These are phyloP conservation scores for Oryza nivara DNA, from an alignment of 176 grass and related monocot species.

Conservation along the genomic window DNA sequence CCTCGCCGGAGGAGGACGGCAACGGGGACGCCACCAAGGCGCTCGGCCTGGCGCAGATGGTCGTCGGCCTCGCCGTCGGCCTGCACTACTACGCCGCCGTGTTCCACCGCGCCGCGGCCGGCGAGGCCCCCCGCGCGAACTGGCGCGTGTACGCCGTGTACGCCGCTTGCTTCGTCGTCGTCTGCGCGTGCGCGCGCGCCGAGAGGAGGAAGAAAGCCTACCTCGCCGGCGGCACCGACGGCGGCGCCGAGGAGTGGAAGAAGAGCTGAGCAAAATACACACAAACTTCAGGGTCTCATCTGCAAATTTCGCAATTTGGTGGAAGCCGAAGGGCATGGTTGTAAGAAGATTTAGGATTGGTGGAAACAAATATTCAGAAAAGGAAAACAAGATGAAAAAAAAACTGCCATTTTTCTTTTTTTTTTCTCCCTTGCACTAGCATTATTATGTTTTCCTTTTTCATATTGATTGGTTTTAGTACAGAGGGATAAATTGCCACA, in stretches of 20 bases:
- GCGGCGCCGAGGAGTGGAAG: slow-evolving; percentile 80
- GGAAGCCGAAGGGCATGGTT: slow-evolving; percentile 35
- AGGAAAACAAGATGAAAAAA: neutral
- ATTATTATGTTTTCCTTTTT: neutral
- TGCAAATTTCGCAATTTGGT: neutral
- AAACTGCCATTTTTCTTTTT: neutral
- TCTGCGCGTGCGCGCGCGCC: slow-evolving; percentile 79
- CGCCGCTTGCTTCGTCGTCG: slow-evolving; percentile 76
- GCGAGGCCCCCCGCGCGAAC: slow-evolving; percentile 77
- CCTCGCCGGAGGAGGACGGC: slow-evolving; percentile 43
- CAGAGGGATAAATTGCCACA: slow-evolving; percentile 16
- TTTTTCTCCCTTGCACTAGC: neutral
- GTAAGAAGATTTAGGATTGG: slow-evolving; percentile 36
- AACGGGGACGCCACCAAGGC: slow-evolving; percentile 51
- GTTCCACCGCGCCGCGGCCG: slow-evolving; percentile 87
- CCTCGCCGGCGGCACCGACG: slow-evolving; percentile 47
- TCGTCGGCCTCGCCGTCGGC: slow-evolving; percentile 83
- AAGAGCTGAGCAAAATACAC: slow-evolving; percentile 54
- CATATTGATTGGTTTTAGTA: slow-evolving; percentile 36
- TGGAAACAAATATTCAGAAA: neutral
- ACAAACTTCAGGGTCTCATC: neutral
- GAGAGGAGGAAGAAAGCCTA: slow-evolving; percentile 93
- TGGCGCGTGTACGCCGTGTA: slow-evolving; percentile 94
- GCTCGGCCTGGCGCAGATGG: slow-evolving; percentile 86
- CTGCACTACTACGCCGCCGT: slow-evolving; percentile 95